Conservation (phyloP, 306 rosid species). For the Mucuna pruriens region DNA sequence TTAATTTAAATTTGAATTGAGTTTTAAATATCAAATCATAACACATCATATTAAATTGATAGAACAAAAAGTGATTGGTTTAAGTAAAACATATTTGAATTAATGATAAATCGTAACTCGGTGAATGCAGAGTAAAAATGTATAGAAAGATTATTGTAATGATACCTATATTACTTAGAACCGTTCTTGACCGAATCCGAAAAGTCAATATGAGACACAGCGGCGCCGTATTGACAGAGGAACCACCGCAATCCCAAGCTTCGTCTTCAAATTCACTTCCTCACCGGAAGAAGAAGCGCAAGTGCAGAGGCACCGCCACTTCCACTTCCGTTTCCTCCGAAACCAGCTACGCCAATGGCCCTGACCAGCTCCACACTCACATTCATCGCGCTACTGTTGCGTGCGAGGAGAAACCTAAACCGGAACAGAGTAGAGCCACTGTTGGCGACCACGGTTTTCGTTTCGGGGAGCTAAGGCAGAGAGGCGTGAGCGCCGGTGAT, state of each 20-base stretch:
- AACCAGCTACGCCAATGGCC: neutral
- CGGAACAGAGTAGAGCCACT: slow-evolving; percentile 40
- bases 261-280: neutral
- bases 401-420: slow-evolving; percentile 36
- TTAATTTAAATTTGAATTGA: no score
- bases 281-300: slow-evolving; percentile 59
- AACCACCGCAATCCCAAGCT: slow-evolving; percentile 10
- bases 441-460: slow-evolving; percentile 46
- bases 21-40: no score
- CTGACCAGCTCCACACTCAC: slow-evolving; percentile 23
- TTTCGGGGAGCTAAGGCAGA: slow-evolving; percentile 65
- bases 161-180: neutral
- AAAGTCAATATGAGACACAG: neutral
- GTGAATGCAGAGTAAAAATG: no score
- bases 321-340: slow-evolving; percentile 21
- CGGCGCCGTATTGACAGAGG: neutral
- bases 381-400: slow-evolving; percentile 35
- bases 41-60: no score
- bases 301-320: slow-evolving; percentile 27
- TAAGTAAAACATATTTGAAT: no score
- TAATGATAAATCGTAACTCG: no score
- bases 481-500: slow-evolving; percentile 51
- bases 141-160: no score
- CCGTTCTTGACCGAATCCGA: neutral
- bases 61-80: no score